Conservation (phyloP, 805 yeast genomes). For the Metschnikowia kofuensis region DNA sequence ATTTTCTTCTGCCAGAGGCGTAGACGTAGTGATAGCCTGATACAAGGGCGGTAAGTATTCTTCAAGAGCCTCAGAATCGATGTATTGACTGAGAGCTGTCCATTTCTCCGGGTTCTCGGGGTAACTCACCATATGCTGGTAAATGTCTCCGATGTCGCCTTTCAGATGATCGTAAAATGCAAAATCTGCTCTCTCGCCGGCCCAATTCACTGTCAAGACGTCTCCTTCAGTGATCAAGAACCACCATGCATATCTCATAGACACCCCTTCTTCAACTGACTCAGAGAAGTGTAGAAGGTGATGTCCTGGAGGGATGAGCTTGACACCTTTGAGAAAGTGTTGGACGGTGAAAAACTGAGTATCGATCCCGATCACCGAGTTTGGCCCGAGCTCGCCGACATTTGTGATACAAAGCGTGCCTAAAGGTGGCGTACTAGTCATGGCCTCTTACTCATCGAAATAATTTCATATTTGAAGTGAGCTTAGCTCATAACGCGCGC, state of each 20-base stretch:
- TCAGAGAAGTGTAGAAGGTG: slow-evolving; percentile 53
- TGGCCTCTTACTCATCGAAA: background rate
- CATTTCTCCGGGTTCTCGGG: slow-evolving; percentile 28
- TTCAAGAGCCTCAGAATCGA: slow-evolving; percentile 25
- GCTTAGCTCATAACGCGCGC: too few relatives aligned
- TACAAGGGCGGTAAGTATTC: slow-evolving; percentile 10
- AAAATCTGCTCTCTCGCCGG: slow-evolving; percentile 10
- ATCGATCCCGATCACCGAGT: slow-evolving; percentile 43
- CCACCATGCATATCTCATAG: slow-evolving; percentile 41
- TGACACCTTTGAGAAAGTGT: slow-evolving; percentile 46
- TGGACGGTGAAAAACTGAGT: slow-evolving; percentile 45
- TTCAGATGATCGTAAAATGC: slow-evolving; percentile 18
- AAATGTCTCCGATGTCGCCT: slow-evolving; percentile 25
- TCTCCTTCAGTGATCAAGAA: slow-evolving; percentile 32
- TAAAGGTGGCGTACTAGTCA: slow-evolving; percentile 21
- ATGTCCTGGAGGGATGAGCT: slow-evolving; percentile 46
- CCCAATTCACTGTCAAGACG: slow-evolving; percentile 37
- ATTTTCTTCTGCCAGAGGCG: slow-evolving; percentile 51
- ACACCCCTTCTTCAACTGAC: slow-evolving; percentile 13
- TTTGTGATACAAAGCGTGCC: slow-evolving; percentile 20
- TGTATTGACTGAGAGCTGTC: slow-evolving; percentile 12
- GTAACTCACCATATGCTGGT: slow-evolving; percentile 36
- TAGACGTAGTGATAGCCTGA: slow-evolving; percentile 40
- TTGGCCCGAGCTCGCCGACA: slow-evolving; percentile 14
- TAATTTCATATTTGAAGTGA: background rate